These are phyloP conservation scores for Pseudogymnoascus destructans DNA, from an alignment of 2,329 filamentous ascomycete species.

Conservation along the genomic window DNA sequence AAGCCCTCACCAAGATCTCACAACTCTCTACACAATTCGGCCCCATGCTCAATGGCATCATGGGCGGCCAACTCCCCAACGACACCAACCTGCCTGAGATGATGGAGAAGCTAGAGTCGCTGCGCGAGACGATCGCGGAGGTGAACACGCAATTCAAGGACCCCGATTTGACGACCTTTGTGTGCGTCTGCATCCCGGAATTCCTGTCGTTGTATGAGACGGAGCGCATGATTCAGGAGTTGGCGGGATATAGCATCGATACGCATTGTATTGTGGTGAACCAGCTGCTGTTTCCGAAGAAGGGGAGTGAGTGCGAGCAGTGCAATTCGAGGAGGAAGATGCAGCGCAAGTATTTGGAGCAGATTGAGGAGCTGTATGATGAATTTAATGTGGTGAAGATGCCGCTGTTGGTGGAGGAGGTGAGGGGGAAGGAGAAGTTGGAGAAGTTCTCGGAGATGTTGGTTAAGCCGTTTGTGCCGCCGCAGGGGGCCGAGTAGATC, in stretches of 20 bases:
- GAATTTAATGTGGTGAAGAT: slow-evolving; percentile 99
- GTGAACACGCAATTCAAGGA: slow-evolving; percentile 99
- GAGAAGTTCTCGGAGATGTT: slow-evolving; percentile 85
- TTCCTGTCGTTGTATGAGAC: slow-evolving; percentile 96
- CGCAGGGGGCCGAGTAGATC: slow-evolving; percentile 29
- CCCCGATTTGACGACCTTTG: slow-evolving; percentile 86
- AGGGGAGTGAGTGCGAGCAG: slow-evolving; percentile 78
- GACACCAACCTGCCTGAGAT: slow-evolving; percentile 89
- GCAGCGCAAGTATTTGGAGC: slow-evolving; percentile 98
- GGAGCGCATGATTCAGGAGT: slow-evolving; percentile 98
- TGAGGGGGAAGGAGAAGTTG: slow-evolving; percentile 85
- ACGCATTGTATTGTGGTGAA: slow-evolving; percentile 97
- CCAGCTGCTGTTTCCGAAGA: slow-evolving; percentile 85
- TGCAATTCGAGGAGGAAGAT: slow-evolving; percentile 91
- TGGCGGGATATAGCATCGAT: slow-evolving; percentile 85
- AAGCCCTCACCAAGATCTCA: slow-evolving; percentile 92
- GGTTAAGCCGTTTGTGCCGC: slow-evolving; percentile 60
- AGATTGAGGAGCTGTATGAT: slow-evolving; percentile 96
- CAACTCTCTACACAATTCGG: slow-evolving; percentile 91
- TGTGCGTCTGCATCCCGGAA: slow-evolving; percentile 96
- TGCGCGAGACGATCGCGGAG: slow-evolving; percentile 85
- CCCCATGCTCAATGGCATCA: slow-evolving; percentile 84
- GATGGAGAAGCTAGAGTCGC: slow-evolving; percentile 84
- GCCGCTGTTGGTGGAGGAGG: slow-evolving; percentile 90
- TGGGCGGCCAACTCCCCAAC: slow-evolving; percentile 65